Evolutionary conservation across 805 yeast genomes (phyloP), one percentile per base, ranked within the genome.

Genomic region (Cyberlindnera sargentensis): DNA sequence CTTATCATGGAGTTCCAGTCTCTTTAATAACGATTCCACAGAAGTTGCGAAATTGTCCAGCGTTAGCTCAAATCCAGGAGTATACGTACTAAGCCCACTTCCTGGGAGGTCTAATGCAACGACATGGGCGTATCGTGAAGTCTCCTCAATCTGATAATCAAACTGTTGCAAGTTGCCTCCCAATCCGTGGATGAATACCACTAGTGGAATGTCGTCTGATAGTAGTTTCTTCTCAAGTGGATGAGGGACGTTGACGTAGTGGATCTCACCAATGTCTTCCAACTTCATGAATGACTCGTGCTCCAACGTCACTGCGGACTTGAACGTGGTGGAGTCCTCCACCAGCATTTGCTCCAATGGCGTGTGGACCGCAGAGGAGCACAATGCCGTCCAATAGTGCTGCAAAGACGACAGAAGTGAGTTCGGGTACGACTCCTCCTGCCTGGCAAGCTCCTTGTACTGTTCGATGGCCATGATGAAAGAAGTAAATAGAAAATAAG

Each of bases 101-200:
- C 97, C 98, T 1, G 96, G 96, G 41, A 89, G 65, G 59, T 90
- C 98, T 11, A 90, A 52, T 0, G 90, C 76, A 34, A 84, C 56
- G 20, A 88, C 73, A 44, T 78, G 82, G 47, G 78, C 74, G 48
- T 15, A 38, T 34, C 80, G 74, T 50, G 76, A 79, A 50, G 85
- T 75, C 41, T 77, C 67, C 27, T 78, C 80, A 33, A 86, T 64
- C 37, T 51, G 54, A 1, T 82, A 80, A 55, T 85, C 93, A 60
- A 90, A 90, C 60, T 89, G 96, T 24, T 87, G 77, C 58, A 85
- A 67, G 53, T 82, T 91, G 2, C 98, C 98, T 2, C 97, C 98
- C 23, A 91, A 62, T 0, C 98, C 98, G 65, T 89, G 97, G 20
- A 90, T 57, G 44, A 88, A 76, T 3, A 87, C 63, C 5, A 84